Evolutionary conservation across 2,329 filamentous ascomycete genomes (phyloP).

Genomic region (Fusarium sp.): DNA sequence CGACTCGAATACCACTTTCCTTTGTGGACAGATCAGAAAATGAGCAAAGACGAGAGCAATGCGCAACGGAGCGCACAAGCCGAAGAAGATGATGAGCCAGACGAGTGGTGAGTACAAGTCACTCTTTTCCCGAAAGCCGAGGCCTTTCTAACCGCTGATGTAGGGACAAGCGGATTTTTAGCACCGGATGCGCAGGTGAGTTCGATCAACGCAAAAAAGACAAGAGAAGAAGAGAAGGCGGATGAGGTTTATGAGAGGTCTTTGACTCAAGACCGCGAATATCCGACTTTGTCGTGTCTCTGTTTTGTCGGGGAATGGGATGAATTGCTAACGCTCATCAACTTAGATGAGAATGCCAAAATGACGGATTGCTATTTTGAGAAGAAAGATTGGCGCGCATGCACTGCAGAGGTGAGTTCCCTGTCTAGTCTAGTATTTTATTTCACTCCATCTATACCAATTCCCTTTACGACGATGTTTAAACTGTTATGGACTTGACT

Average conservation of each 20-base stretch:
- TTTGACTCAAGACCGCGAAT: background rate
- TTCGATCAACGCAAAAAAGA: background rate
- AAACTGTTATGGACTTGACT: slow-evolving; percentile 6
- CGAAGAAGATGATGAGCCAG: slow-evolving; percentile 78
- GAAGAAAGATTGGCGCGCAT: slow-evolving; percentile 94
- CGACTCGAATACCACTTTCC: background rate
- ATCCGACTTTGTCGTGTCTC: background rate
- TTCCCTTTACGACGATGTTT: background rate
- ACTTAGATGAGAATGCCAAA: slow-evolving; percentile 82
- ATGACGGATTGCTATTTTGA: slow-evolving; percentile 97
- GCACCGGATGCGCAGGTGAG: slow-evolving; percentile 90
- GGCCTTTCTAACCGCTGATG: slow-evolving; percentile 38
- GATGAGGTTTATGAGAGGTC: background rate
- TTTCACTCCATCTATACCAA: background rate
- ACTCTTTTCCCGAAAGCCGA: slow-evolving; percentile 36
- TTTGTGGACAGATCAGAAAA: slow-evolving; percentile 43
- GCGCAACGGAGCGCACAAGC: slow-evolving; percentile 51
- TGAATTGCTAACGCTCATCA: slow-evolving; percentile 11
- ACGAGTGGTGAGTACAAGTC: slow-evolving; percentile 80
- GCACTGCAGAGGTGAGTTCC: slow-evolving; percentile 83
- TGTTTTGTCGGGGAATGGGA: slow-evolving; percentile 25
- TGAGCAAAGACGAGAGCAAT: slow-evolving; percentile 66
- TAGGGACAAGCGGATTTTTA: slow-evolving; percentile 98
- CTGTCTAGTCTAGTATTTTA: accelerated
- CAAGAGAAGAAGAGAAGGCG: background rate